Evolutionary conservation across 805 yeast species (phyloP).

Genomic region (Candida adriatica): DNA sequence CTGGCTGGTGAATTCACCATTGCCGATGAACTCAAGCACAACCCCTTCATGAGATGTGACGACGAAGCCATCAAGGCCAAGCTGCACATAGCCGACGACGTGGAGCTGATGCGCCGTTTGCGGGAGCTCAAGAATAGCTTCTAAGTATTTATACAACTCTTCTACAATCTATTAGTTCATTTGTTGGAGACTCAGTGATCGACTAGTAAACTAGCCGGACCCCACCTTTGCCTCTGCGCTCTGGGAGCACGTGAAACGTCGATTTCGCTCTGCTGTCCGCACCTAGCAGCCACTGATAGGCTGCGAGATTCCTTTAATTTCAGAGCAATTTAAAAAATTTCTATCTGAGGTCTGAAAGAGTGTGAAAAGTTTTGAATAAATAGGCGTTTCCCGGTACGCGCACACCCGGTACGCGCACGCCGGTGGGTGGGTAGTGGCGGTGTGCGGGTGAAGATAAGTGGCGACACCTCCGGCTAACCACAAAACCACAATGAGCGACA

Average conservation of each 20-base stretch:
- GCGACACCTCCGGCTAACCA: too few relatives aligned
- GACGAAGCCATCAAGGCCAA: conserved; percentile 58
- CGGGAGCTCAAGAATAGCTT: conserved; percentile 67
- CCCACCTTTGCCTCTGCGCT: conserved; percentile 7
- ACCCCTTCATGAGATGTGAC: conserved; percentile 81
- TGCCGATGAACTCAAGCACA: conserved; percentile 70
- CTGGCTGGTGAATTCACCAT: conserved; percentile 87
- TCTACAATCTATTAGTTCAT: not conserved
- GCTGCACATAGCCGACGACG: conserved; percentile 44
- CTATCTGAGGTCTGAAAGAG: conserved; percentile 23
- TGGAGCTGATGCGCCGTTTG: conserved; percentile 62
- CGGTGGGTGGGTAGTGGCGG: too few relatives aligned
- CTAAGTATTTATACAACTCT: conserved; percentile 4
- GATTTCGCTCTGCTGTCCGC: conserved; percentile 48
- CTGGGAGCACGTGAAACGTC: conserved; percentile 13
- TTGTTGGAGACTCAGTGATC: conserved; percentile 6
- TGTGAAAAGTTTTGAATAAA: conserved; percentile 10
- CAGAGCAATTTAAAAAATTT: conserved; percentile 28
- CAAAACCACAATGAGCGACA: too few relatives aligned
- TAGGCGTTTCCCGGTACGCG: too few relatives aligned
- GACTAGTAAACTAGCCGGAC: too few relatives aligned
- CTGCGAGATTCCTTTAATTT: conserved; percentile 33
- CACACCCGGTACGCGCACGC: too few relatives aligned
- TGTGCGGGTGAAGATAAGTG: not conserved
- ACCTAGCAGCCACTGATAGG: conserved; percentile 28